Conservation (phyloP, 768 basidiomycete species). For the Mycena rebaudengoi region DNA sequence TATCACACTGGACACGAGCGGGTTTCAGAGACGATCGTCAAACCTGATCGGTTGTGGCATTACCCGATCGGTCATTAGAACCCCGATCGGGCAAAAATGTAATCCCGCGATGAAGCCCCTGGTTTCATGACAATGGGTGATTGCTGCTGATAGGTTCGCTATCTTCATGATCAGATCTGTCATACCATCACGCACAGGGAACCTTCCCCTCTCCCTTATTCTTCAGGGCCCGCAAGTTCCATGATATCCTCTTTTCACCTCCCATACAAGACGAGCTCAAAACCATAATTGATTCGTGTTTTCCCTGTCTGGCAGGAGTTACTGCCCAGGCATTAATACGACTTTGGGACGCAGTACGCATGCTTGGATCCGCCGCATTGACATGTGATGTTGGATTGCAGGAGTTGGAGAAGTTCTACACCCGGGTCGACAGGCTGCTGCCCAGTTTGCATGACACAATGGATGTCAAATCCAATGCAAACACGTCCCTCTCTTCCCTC, state of each 20-base stretch:
- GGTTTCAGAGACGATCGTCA: too few species aligned
- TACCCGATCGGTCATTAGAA: too few species aligned
- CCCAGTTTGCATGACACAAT: constrained; percentile 56
- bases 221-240: constrained; percentile 87
- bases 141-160: constrained; percentile 82
- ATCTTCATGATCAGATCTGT: constrained; percentile 90
- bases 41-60: too few species aligned
- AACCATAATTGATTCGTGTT: constrained; percentile 73
- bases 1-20: too few species aligned
- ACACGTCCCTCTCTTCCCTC: constrained; percentile 47
- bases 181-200: constrained; percentile 52
- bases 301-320: constrained; percentile 63
- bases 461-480: constrained; percentile 45
- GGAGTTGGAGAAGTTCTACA: constrained; percentile 87
- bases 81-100: too few species aligned
- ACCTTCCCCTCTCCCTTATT: constrained; percentile 70
- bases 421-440: constrained; percentile 69
- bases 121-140: too few species aligned
- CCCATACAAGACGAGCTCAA: constrained; percentile 75
- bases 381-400: constrained; percentile 74
- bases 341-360: constrained; percentile 73
- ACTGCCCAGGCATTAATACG: constrained; percentile 62
- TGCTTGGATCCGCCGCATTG: constrained; percentile 58
- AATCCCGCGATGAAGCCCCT: too few species aligned
- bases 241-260: constrained; percentile 68